These are phyloP conservation scores for Rhizopogon salebrosus DNA, from an alignment of 768 basidiomycete species.

Conservation along the genomic window DNA sequence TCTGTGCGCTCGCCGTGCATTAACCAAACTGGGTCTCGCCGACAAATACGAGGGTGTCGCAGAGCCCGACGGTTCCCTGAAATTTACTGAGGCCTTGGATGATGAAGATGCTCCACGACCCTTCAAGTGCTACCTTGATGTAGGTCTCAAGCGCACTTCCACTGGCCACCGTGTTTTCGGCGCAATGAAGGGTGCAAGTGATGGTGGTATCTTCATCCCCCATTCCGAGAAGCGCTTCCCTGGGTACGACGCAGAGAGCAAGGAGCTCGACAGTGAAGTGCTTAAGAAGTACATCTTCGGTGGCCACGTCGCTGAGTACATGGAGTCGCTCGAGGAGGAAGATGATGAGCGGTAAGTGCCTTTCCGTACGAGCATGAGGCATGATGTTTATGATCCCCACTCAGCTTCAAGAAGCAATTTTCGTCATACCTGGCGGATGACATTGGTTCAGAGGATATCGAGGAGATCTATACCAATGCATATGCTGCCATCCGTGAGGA, in stretches of 20 bases:
- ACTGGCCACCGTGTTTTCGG: conserved; percentile 97
- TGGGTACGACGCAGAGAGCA: conserved; percentile 89
- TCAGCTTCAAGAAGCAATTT: conserved; percentile 97
- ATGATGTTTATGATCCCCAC: conserved; percentile 5
- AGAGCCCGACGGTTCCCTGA: conserved; percentile 85
- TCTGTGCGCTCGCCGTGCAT: conserved; percentile 88
- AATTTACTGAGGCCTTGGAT: conserved; percentile 79
- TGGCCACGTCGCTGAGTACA: conserved; percentile 98
- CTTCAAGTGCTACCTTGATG: conserved; percentile 99
- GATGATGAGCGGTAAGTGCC: conserved; percentile 84
- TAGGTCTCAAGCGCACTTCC: conserved; percentile 95
- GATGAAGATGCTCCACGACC: conserved; percentile 93
- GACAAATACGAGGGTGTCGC: conserved; percentile 96
- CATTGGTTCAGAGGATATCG: conserved; percentile 92
- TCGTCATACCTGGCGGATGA: conserved; percentile 92
- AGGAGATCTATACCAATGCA: conserved; percentile 91
- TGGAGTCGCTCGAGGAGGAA: conserved; percentile 99
- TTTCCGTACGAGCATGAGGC: neutral
- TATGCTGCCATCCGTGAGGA: conserved; percentile 96
- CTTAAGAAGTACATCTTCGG: conserved; percentile 97
- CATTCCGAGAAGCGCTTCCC: conserved; percentile 99
- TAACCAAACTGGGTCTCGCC: conserved; percentile 91
- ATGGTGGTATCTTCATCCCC: conserved; percentile 97
- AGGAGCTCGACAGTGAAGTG: conserved; percentile 89
- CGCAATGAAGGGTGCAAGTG: conserved; percentile 97